These are phyloP conservation scores for Sapria himalayana DNA, from an alignment of 345 rosid species.

Conservation along the genomic window DNA sequence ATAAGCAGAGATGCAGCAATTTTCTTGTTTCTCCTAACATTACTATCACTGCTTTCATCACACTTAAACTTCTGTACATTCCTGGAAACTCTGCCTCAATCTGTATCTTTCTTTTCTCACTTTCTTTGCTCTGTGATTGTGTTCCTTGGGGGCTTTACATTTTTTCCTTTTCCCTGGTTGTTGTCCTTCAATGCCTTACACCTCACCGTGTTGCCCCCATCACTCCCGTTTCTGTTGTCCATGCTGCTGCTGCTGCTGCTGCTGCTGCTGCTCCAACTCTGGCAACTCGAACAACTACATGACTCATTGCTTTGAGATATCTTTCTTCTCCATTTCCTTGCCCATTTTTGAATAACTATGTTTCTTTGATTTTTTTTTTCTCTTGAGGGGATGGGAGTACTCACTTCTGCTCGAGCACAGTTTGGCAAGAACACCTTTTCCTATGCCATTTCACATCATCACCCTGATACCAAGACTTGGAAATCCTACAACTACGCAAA, in stretches of 20 bases:
- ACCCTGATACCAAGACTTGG: conserved; percentile 23
- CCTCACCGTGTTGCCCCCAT: conserved; percentile 25
- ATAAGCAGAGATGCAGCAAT: conserved; percentile 11
- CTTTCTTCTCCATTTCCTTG: conserved; percentile 29
- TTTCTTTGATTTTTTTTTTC: conserved; percentile 24
- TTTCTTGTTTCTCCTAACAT: conserved; percentile 15
- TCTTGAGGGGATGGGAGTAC: conserved; percentile 13
- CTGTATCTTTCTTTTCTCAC: conserved; percentile 12
- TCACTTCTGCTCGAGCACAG: conserved; percentile 28
- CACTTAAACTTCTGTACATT: conserved; percentile 14
- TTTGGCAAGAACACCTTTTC: conserved; percentile 28
- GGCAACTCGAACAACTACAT: conserved; percentile 21
- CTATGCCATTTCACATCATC: conserved; percentile 23
- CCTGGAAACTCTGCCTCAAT: conserved; percentile 16
- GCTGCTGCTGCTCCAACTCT: conserved; percentile 7
- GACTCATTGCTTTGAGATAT: conserved; percentile 24
- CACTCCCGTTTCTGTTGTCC: too few species aligned
- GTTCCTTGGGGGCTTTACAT: too few species aligned
- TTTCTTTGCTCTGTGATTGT: conserved; percentile 10
- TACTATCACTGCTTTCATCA: conserved; percentile 26
- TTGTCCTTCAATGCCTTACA: conserved; percentile 16
- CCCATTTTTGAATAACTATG: conserved; percentile 10
- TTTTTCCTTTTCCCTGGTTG: conserved; percentile 10
- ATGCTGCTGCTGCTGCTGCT: too few species aligned
- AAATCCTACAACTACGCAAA: conserved; percentile 24